Conservation (phyloP, 257 asterid genomes). For the Petunia secreta region DNA sequence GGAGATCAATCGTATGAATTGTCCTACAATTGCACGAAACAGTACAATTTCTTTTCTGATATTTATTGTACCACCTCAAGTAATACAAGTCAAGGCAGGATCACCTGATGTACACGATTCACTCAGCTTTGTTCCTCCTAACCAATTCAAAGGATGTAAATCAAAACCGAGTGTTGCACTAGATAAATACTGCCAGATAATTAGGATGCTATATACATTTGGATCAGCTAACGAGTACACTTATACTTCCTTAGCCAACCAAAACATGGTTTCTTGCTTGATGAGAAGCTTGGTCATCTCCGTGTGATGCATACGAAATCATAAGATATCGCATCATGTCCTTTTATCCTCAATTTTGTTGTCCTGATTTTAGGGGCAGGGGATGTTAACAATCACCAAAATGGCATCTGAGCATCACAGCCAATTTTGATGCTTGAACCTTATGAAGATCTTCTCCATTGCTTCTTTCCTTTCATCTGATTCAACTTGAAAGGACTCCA, state of each 20-base stretch:
- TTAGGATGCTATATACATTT: slow-evolving; percentile 29
- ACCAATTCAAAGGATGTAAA: slow-evolving; percentile 31
- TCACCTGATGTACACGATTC: slow-evolving; percentile 44
- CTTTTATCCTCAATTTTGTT: not conserved
- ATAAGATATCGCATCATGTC: slow-evolving; percentile 6
- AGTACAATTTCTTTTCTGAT: slow-evolving; percentile 15
- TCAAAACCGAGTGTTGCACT: slow-evolving; percentile 26
- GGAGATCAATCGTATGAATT: not conserved
- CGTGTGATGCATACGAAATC: not conserved
- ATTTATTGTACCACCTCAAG: slow-evolving; percentile 13
- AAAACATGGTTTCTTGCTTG: slow-evolving; percentile 8
- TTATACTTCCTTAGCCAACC: slow-evolving; percentile 27
- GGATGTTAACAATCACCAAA: slow-evolving; percentile 13
- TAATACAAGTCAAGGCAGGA: slow-evolving; percentile 35
- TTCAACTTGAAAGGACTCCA: slow-evolving; percentile 98
- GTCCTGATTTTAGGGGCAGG: slow-evolving; percentile 20
- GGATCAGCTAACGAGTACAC: slow-evolving; percentile 19
- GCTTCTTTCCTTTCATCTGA: slow-evolving; percentile 78
- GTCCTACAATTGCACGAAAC: slow-evolving; percentile 14
- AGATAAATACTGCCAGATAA: slow-evolving; percentile 26
- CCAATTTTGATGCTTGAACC: slow-evolving; percentile 29
- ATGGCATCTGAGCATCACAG: slow-evolving; percentile 17
- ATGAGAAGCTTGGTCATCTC: slow-evolving; percentile 17
- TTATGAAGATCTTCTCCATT: slow-evolving; percentile 86
- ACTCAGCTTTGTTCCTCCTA: slow-evolving; percentile 37